Percentiles rank a stretch among this genome's conserved stretches.
Conservation (phyloP, 257 asterid genomes). For the Galeopsis tetrahit region DNA sequence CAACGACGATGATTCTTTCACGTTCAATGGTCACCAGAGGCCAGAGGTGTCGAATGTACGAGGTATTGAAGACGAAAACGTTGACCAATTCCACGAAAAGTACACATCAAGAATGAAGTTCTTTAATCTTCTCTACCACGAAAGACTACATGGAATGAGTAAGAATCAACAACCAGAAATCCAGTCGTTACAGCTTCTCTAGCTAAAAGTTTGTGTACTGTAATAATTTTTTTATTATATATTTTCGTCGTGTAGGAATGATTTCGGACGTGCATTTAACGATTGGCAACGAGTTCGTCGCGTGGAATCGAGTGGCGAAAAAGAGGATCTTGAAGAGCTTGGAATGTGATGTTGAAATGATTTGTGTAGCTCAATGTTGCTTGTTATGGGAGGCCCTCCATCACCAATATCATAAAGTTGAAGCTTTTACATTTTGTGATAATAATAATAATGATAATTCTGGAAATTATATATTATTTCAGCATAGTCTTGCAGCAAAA, state of each 20-base stretch:
- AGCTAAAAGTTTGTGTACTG: background rate
- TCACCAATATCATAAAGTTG: slow-evolving; percentile 52
- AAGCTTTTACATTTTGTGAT: slow-evolving; percentile 36
- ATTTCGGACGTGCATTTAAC: slow-evolving; percentile 32
- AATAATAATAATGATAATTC: background rate
- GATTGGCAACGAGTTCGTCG: background rate
- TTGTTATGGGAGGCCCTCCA: slow-evolving; percentile 68
- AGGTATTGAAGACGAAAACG: background rate
- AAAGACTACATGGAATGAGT: slow-evolving; percentile 58
- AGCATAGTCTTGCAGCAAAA: slow-evolving; percentile 32
- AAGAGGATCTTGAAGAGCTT: slow-evolving; percentile 49
- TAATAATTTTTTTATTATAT: background rate
- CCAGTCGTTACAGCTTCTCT: no score
- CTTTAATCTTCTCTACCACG: slow-evolving; percentile 57
- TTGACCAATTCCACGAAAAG: slow-evolving; percentile 42
- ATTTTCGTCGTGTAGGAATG: slow-evolving; percentile 41
- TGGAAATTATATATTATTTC: slow-evolving; percentile 25
- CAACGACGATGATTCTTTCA: background rate
- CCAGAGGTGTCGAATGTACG: background rate
- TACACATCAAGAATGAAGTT: slow-evolving; percentile 60
- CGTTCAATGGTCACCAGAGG: background rate
- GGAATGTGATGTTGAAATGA: slow-evolving; percentile 64
- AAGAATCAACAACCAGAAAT: slow-evolving; percentile 16
- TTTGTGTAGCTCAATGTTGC: slow-evolving; percentile 61
- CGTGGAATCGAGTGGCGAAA: slow-evolving; percentile 35